Base-by-base conservation (phyloP, 2,329 filamentous ascomycete genomes). In the Trichoderma asperellum region DNA sequence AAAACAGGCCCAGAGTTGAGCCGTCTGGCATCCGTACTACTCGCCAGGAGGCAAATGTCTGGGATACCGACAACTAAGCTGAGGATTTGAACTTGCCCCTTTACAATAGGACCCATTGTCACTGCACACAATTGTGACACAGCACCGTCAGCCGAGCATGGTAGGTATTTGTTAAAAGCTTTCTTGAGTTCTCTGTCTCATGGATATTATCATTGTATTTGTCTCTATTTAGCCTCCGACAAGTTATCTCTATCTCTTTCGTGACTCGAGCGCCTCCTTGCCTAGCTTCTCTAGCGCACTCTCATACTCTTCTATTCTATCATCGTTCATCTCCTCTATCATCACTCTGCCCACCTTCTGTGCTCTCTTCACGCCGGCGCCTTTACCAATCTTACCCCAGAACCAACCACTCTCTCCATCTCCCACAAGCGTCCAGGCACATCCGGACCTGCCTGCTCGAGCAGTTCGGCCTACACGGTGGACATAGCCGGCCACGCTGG, bases 401-500 rank as follows among this genome's bases (percentile, higher is more conserved):
- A 98, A 99, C 94, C 96, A 97, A 56, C 91, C 88, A 27, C 90
- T 94, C 80, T 99, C 94, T 2, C 87, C 86, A 74, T 94, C 91
- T 4, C 90, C 91, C 60, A 97, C 89, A 14, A 99, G 81, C 0
- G 94, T 97, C 92, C 94, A 97, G 0, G 95, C 93, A 59, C 89
- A 85, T 1, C 95, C 95, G 1, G 81, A 73, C 67, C 89, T 88
- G 1, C 92, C 93, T 0, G 93, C 96, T 77, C 94, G 87, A 0
- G 95, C 95, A 0, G 95, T 97, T 68, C 96, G 89, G 47, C 96
- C 95, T 1, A 97, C 93, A 52, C 96, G 91, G 78, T 98, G 96
- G 5, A 98, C 89, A 75, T 98, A 98, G 29, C 89, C 91, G 6
- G 91, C 91, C 40, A 94, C 83, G 75, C 91, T 94, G 5, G 89